These are phyloP conservation scores for Dichomitus squalens DNA, from an alignment of 1,284 basidiomycete genomes.

Conservation along the genomic window DNA sequence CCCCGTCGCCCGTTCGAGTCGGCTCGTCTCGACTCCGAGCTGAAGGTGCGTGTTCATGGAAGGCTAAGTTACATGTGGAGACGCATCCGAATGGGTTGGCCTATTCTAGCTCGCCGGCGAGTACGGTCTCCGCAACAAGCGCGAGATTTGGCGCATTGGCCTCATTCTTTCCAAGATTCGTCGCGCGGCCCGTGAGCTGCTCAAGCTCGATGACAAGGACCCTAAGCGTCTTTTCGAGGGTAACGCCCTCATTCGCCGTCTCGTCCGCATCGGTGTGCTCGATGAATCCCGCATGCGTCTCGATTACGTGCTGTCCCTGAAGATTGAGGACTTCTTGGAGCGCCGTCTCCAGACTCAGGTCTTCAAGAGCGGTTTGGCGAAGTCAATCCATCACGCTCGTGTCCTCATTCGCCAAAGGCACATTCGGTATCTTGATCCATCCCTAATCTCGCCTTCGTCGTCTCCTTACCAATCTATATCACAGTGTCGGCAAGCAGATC, in stretches of 20 bases:
- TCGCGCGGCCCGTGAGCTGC: slow-evolving; percentile 99
- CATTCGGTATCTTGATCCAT: slow-evolving; percentile 70
- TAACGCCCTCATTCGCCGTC: slow-evolving; percentile 98
- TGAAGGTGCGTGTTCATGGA: slow-evolving; percentile 70
- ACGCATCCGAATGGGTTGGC: slow-evolving; percentile 1
- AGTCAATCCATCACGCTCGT: slow-evolving; percentile 98
- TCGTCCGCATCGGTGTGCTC: slow-evolving; percentile 99
- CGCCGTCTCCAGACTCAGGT: slow-evolving; percentile 98
- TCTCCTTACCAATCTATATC: background rate
- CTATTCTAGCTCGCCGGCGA: slow-evolving; percentile 89
- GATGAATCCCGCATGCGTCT: slow-evolving; percentile 99
- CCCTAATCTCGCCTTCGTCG: background rate
- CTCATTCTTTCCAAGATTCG: slow-evolving; percentile 99
- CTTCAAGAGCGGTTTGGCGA: slow-evolving; percentile 98
- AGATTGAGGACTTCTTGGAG: slow-evolving; percentile 99
- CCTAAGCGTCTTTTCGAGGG: slow-evolving; percentile 99
- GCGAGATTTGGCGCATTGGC: slow-evolving; percentile 99
- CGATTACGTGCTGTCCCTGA: slow-evolving; percentile 99
- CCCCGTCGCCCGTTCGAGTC: slow-evolving; percentile 97
- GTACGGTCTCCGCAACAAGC: slow-evolving; percentile 99
- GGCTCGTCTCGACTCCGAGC: slow-evolving; percentile 98
- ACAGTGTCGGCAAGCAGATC: slow-evolving; percentile 97
- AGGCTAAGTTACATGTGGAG: slow-evolving; percentile 3
- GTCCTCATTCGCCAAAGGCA: slow-evolving; percentile 97
- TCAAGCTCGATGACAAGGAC: slow-evolving; percentile 99